Base-by-base conservation (phyloP, 148 eudicot species). In the Dianthus caryophyllus region DNA sequence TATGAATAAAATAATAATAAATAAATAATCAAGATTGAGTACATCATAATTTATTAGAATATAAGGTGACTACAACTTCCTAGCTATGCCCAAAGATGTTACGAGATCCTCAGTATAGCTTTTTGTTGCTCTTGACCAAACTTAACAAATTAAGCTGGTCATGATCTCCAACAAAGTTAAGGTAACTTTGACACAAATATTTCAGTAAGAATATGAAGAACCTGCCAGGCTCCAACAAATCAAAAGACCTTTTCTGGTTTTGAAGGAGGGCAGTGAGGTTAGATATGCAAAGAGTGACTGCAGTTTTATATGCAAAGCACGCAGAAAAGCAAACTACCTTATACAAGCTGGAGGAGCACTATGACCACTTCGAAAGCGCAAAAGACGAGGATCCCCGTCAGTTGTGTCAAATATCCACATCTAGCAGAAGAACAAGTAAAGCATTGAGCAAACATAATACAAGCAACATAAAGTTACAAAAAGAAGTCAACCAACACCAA, bases 301-400 rank as follows among this genome's bases (percentile, higher is more conserved):
- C 18, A 0, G 18, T 48, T 0, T 16, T 1, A 15, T 16, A 22
- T 62, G 13, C 13, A 21, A 39, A 59, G 48, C 6, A 14, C 13
- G 16, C n/a, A 41, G 50, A 44, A 18, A 52, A 44, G 33, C 18
- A 30, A 33, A 36, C 51, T 73, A 88, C 96, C 88, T 86, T 78
- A 95, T 88, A 69, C 99, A 95, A 61, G 78, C 81, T 33, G 97
- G 99, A 77, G 99, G 99, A 61, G 97, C 99, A 82, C 99, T 95
- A 72, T 95, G 97, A 51, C 99, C 99, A 81, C 86, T 90, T 72
- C 99, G 89, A 76, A 90, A 90, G 9, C 96, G 96, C 54, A 90
- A 80, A 66, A 95, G 78, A 72, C 96, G 89, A 79, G 99, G 93
- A 71, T 95, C 99, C 62, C 97, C 97, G 77, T 90, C 97, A 73